Base-by-base conservation (phyloP, 2,329 filamentous ascomycete genomes). In the Ambrosiella xylebori region DNA sequence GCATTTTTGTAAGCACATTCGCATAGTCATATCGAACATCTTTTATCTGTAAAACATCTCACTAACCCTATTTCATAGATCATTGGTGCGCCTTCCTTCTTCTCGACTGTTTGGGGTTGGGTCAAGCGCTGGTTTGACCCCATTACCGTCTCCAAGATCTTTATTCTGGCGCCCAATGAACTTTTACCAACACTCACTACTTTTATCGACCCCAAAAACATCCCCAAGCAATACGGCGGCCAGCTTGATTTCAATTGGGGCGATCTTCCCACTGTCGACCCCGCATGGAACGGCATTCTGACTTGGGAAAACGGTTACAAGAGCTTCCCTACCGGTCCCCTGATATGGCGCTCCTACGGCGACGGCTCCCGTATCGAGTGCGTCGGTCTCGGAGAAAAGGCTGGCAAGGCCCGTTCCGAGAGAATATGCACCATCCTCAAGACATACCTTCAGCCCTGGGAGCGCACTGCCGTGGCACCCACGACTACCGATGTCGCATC, bases 41-140 rank as follows among this genome's bases (percentile, higher is more conserved):
- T 4, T 27, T 27, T 27, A 27, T 27, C 27, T 27, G 35, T 1
- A 38, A 11, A 37, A 6, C 6, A n/a, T n/a, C 51, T 38, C 51
- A 47, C 19, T 39, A 27, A 19, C 27, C 35, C 9, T 2, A 61
- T 81, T 77, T 19, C 40, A 5, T 44, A 63, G 61, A 85, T 97
- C 65, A 88, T 96, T 62, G 90, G 90, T 61, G 91, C 91, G 0
- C 91, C 91, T 7, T 73, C 79, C 51, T 95, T 95, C 77, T 95
- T 95, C 74, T 85, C 86, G 54, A 95, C 88, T 2, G 87, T 95
- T 61, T 91, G 90, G 90, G 82, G 86, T 63, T 95, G 89, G 88
- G 79, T 95, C 71, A 95, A 95, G 76, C 84, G 86, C 66, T 95
- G 90, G 89, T 95, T 95, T 66, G 86, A 90, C 71, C 90, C 90